These are phyloP conservation scores for Teratosphaeriaceae sp. DNA, from an alignment of 2,329 filamentous ascomycete genomes.

Conservation along the genomic window DNA sequence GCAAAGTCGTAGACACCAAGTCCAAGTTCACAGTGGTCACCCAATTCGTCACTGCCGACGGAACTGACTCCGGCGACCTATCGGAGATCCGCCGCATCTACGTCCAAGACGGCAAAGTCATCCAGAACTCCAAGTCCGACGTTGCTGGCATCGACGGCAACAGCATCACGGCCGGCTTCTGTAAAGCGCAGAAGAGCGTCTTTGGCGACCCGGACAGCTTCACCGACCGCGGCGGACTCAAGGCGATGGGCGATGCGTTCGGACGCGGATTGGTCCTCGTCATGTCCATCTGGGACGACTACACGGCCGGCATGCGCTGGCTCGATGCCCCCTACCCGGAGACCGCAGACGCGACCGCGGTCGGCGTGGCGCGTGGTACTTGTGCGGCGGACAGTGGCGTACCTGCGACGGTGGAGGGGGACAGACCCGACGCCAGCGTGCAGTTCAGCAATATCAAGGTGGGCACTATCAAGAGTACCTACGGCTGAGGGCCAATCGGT, in stretches of 20 bases:
- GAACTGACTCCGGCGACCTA: conserved; percentile 48
- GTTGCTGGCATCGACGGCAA: conserved; percentile 46
- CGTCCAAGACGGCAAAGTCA: conserved; percentile 55
- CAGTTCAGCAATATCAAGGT: conserved; percentile 53
- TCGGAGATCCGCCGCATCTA: conserved; percentile 59
- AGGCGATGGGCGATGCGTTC: conserved; percentile 50
- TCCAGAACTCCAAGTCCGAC: conserved; percentile 46
- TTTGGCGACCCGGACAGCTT: conserved; percentile 41
- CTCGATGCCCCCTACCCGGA: conserved; percentile 46
- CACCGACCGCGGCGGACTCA: conserved; percentile 49
- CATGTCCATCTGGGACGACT: conserved; percentile 60
- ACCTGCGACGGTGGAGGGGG: conserved; percentile 41
- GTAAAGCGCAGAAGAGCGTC: conserved; percentile 33
- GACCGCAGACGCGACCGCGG: conserved; percentile 6
- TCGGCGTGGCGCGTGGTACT: conserved; percentile 44
- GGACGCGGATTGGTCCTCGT: conserved; percentile 57
- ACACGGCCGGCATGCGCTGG: conserved; percentile 66
- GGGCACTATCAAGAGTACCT: conserved; percentile 55
- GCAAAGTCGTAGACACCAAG: conserved; percentile 53
- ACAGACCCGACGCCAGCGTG: conserved; percentile 45
- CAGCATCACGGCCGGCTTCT: conserved; percentile 53
- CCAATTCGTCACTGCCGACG: conserved; percentile 53
- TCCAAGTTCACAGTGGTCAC: conserved; percentile 57
- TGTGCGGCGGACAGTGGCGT: conserved; percentile 49
- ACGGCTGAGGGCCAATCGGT: neutral